Evolutionary conservation across 306 rosid genomes (phyloP), one percentile per base, ranked within the genome.

Genomic region (Adenanthera pavonina): DNA sequence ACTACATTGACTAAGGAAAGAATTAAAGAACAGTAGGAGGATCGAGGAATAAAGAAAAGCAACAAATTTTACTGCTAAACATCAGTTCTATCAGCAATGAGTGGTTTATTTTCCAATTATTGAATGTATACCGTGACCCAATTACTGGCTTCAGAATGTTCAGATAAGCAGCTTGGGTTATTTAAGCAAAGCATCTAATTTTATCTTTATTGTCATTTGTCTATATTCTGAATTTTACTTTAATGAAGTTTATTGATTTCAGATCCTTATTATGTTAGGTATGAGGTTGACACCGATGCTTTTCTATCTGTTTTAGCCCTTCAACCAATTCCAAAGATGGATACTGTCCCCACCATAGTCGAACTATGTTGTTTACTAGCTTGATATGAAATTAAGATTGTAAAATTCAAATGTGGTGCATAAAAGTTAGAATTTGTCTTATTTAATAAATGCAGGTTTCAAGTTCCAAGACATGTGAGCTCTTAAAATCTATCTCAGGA

Each of bases 281-380:
- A 87, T 86, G 99, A 95, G 75, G 91, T 95, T 88, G 99, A 95
- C 79, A 95, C 99, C 11, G 99, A 95, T 89, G 99, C 99, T 60
- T 93, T 92, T 91, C 93, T 95, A 78, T 92, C 98, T 72, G 94
- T 93, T 78, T 86, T 95, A 84, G 99, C 98, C 44, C 99, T 95
- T 85, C 99, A 93, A 80, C 93, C 94, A 67, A 95, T 95, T 84
- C 94, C 91, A 9, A 76, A 88, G 8, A 95, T 95, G 97, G 92
- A 86, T 25, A 86, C 91, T 78, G 83, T 95, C 75, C 97, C 99
- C 59, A 92, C 96, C 56, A 90, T 95, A 72, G 99, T 95, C 44
- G 99, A 95, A 94, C 98, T 93, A 81, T 85, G 87, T 81, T 83
- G 57, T 47, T 75, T 59, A 76, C 48, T 61, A 69, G 77, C 81